Base-by-base conservation (phyloP, 305 asterid genomes). In the Fraxinus albicans region DNA sequence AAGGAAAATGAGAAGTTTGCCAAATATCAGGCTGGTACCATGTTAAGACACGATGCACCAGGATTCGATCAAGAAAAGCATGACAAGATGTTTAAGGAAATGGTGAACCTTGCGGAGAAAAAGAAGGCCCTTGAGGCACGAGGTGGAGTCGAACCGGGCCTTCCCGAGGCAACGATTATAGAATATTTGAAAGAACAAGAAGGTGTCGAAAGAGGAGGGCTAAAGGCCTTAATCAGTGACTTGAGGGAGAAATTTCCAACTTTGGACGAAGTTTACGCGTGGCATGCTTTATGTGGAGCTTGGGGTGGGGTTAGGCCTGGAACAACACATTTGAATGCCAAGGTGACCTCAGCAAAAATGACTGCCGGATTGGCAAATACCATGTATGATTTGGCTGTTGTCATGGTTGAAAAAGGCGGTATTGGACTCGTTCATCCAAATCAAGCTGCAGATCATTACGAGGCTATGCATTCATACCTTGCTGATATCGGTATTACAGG, bases 271-370 rank as follows among this genome's bases (percentile, higher is more conserved):
- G 86, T 89, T 8, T 87, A 89, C 17, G 90, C 81, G 3, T 89
- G 92, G 92, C 92, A 89, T 47, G 90, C 92, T 7, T 36, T 89
- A 33, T 89, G 92, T 63, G 90, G 92, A 7, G 90, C 89, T 1
- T 89, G 92, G 92, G 90, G 92, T 33, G 92, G 92, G 4, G 87
- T 87, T 29, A 85, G 91, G 86, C 91, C 89, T 0, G 88, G 89
- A 2, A 35, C 88, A 8, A 88, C 89, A 23, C 83, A 78, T 27
- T 82, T 89, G 76, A 78, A 78, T 27, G 69, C 82, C 65, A 82
- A 77, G 80, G 85, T 87, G 33, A 79, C 86, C 15, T 38, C 21
- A 0, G 89, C 89, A 1, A 87, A 87, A 55, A 2, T 84, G 86
- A 50, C 87, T 9, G 76, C 78, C 1, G 91, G 91, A 21, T 74